Conservation (phyloP, 371 early-diverging fungal species). For the Mortierella sp. region DNA sequence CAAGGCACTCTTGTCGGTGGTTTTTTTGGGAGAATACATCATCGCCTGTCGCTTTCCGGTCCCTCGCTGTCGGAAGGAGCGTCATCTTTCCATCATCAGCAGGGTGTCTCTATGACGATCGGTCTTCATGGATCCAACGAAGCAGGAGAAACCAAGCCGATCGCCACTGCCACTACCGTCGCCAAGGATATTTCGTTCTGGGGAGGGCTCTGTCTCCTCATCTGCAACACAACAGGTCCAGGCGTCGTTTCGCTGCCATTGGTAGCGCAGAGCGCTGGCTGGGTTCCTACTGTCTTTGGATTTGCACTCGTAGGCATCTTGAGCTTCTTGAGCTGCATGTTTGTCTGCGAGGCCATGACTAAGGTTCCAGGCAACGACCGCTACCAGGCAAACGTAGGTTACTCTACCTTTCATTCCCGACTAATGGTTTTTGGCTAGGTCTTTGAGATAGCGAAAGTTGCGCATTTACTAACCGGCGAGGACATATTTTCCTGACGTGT, state of each 20-base stretch:
- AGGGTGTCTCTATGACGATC: constrained; percentile 11
- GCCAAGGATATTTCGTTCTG: constrained; percentile 58
- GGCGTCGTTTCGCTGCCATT: constrained; percentile 54
- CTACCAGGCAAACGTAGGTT: constrained; percentile 64
- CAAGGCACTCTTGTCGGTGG: background rate
- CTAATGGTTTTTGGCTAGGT: background rate
- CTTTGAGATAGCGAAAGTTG: background rate
- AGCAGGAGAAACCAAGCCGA: background rate
- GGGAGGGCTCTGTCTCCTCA: constrained; percentile 58
- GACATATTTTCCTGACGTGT: background rate
- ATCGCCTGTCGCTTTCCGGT: constrained; percentile 1
- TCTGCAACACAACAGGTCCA: constrained; percentile 60
- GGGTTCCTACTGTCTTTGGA: constrained; percentile 62
- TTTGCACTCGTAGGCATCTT: constrained; percentile 63
- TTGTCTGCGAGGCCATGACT: constrained; percentile 86
- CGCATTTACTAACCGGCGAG: background rate
- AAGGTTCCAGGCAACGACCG: constrained; percentile 84
- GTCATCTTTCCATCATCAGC: background rate
- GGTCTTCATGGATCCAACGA: constrained; percentile 4
- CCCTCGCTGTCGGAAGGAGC: background rate
- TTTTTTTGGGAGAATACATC: background rate
- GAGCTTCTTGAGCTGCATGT: constrained; percentile 70
- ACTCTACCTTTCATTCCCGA: background rate
- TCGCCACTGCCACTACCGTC: constrained; percentile 8
- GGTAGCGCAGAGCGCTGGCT: constrained; percentile 51